Percentiles rank a stretch among this genome's conserved stretches.
Conservation (phyloP, 306 rosid species). For the Alnus glutinosa region DNA sequence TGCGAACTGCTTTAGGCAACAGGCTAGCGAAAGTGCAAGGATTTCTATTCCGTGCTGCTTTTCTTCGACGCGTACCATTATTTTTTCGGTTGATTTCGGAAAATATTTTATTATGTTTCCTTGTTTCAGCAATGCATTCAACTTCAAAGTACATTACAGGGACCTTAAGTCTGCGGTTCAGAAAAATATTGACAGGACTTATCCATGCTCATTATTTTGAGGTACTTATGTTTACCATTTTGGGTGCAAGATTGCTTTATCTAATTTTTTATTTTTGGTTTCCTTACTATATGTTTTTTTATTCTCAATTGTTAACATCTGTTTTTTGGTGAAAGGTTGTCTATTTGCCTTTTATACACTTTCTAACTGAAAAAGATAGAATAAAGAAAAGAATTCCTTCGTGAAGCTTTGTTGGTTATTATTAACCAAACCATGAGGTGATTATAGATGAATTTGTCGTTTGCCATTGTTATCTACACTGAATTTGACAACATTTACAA, state of each 20-base stretch:
- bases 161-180: conserved; percentile 87
- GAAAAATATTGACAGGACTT: conserved; percentile 84
- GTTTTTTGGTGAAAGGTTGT: no score
- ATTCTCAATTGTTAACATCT: not conserved
- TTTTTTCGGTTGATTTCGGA: conserved; percentile 86
- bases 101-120: conserved; percentile 86
- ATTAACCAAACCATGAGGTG: no score
- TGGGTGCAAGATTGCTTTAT: conserved; percentile 10
- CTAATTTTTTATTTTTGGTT: not conserved
- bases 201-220: conserved; percentile 94
- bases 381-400: no score
- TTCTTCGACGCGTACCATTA: conserved; percentile 92
- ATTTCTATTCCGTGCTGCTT: conserved; percentile 96
- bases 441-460: not conserved
- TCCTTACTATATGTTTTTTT: not conserved
- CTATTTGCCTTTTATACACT: no score
- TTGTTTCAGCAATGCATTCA: conserved; percentile 79
- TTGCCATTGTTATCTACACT: not conserved
- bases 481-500: not conserved
- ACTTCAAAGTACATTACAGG: conserved; percentile 91
- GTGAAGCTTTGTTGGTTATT: no score
- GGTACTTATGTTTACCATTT: conserved; percentile 48
- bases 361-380: no score
- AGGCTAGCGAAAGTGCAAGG: conserved; percentile 99
- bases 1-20: conserved; percentile 93